These are phyloP conservation scores for Fraxinus velutina DNA, from an alignment of 305 asterid genomes.

Conservation along the genomic window DNA sequence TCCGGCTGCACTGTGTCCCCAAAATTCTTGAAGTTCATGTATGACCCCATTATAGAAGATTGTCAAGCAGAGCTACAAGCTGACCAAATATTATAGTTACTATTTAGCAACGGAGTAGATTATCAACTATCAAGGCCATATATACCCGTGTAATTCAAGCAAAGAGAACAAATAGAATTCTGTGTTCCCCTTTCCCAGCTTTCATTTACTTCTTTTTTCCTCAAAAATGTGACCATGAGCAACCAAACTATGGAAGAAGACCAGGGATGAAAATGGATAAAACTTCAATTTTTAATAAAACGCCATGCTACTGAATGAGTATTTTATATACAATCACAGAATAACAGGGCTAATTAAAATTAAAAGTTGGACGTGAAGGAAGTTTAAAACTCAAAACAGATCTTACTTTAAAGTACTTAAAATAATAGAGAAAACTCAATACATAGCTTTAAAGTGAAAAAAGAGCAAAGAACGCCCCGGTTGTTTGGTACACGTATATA, in stretches of 20 bases:
- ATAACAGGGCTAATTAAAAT: not conserved
- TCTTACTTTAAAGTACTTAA: constrained; percentile 18
- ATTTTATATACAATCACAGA: not conserved
- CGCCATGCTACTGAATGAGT: not conserved
- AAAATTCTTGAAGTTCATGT: constrained; percentile 64
- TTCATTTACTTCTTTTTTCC: not conserved
- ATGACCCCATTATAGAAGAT: constrained; percentile 54
- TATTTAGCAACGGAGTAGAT: not conserved
- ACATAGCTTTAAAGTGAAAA: constrained; percentile 39
- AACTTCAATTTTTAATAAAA: not conserved
- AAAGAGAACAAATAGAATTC: not conserved
- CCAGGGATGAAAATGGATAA: not conserved
- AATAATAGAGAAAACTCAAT: not conserved
- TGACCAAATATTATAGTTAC: not conserved
- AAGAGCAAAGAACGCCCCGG: constrained; percentile 10
- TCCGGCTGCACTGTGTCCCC: constrained; percentile 48
- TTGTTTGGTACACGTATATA: constrained; percentile 9
- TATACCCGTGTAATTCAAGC: not conserved
- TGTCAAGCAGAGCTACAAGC: not conserved
- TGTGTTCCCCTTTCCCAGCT: not conserved
- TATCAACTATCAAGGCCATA: not conserved
- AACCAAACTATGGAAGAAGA: not conserved
- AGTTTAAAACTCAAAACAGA: constrained; percentile 17
- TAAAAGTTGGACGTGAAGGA: not conserved
- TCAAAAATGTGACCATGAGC: not conserved